Evolutionary conservation across 495 filamentous ascomycete genomes (phyloP).

Genomic region (Recurvomyces mirabilis): DNA sequence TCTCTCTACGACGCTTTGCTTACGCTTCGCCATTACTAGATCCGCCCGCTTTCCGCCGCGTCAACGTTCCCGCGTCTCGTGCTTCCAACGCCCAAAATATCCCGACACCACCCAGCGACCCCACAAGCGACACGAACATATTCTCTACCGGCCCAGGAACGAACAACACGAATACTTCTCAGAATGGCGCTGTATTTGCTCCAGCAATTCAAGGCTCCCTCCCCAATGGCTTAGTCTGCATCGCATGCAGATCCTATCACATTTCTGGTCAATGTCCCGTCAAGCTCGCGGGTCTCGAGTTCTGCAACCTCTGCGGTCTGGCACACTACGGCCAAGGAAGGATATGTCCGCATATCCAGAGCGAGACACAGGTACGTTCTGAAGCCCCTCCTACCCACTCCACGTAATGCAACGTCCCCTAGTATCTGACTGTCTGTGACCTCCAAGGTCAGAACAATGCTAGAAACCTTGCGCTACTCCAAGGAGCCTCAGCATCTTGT

Average conservation of each 20-base stretch:
- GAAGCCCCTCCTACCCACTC: too few relatives aligned
- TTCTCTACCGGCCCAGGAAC: conserved; percentile 11
- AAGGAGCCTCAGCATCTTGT: conserved; percentile 44
- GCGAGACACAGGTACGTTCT: conserved; percentile 39
- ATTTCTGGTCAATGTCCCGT: conserved; percentile 47
- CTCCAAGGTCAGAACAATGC: conserved; percentile 41
- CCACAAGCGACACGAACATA: conserved; percentile 11
- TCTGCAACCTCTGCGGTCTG: conserved; percentile 55
- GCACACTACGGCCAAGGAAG: conserved; percentile 49
- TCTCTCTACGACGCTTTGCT: background rate
- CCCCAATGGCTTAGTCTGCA: conserved; percentile 34
- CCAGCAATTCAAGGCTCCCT: too few relatives aligned
- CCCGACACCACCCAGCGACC: conserved; percentile 6
- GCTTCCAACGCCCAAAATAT: background rate
- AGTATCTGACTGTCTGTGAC: background rate
- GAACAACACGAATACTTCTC: too few relatives aligned
- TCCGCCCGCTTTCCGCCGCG: conserved; percentile 7
- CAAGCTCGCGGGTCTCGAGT: conserved; percentile 48
- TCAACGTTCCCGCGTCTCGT: background rate
- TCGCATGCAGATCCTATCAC: conserved; percentile 45
- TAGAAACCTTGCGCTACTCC: conserved; percentile 46
- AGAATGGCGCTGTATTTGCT: too few relatives aligned
- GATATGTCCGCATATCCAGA: conserved; percentile 50
- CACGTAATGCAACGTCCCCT: background rate
- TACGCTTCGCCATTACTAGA: background rate